A percentile compares a stretch with the other conserved stretches of the same genome.
Conservation (phyloP, 2,329 filamentous ascomycete species). For the Hypoxylon sp. region DNA sequence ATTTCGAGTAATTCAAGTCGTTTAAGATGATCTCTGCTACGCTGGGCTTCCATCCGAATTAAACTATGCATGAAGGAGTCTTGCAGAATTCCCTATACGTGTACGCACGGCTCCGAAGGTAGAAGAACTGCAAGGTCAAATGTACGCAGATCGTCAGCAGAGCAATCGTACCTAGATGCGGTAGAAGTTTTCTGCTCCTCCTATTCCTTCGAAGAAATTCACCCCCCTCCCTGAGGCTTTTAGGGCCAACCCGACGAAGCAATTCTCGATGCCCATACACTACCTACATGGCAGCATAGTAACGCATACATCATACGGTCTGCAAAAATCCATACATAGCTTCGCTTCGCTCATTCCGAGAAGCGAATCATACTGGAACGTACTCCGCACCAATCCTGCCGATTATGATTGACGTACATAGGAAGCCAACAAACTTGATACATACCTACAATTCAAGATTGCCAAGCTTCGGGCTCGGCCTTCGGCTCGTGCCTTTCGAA, state of each 20-base stretch:
- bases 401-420: not conserved
- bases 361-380: slow-evolving; percentile 1
- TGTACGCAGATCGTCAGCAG: slow-evolving; percentile 14
- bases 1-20: slow-evolving; percentile 15
- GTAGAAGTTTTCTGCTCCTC: slow-evolving; percentile 13
- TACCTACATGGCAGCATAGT: slow-evolving; percentile 3
- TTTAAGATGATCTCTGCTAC: slow-evolving; percentile 16
- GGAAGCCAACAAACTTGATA: not conserved
- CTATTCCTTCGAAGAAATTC: slow-evolving; percentile 12
- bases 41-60: slow-evolving; percentile 18
- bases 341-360: not conserved
- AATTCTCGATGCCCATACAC: slow-evolving; percentile 3
- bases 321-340: slow-evolving; percentile 3
- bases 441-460: not conserved
- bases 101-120: slow-evolving; percentile 9
- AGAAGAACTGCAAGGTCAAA: slow-evolving; percentile 7
- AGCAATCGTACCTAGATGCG: slow-evolving; percentile 17
- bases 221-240: slow-evolving; percentile 16
- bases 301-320: slow-evolving; percentile 12
- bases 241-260: slow-evolving; percentile 5
- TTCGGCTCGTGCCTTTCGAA: slow-evolving; percentile 6
- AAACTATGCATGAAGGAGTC: slow-evolving; percentile 13
- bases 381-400: slow-evolving; percentile 3
- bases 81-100: slow-evolving; percentile 3
- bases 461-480: slow-evolving; percentile 24